Percentiles rank a stretch among this genome's conserved stretches.
Conservation (phyloP, 768 basidiomycete species). For the Collybia sordida region DNA sequence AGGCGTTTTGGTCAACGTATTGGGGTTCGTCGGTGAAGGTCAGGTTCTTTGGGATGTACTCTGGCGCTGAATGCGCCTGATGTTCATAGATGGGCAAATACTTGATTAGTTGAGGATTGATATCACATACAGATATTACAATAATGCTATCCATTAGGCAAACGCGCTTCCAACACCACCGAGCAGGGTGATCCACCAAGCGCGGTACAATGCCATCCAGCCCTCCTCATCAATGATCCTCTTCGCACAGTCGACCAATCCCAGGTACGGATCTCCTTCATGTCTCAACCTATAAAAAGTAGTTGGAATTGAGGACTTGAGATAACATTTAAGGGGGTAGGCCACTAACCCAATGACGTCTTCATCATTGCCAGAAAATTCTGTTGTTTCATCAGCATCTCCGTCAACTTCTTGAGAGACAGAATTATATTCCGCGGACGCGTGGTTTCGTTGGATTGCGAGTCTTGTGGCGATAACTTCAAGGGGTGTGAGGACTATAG, state of each 20-base stretch:
- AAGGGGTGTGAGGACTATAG: slow-evolving; percentile 64
- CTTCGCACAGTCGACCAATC: slow-evolving; percentile 73
- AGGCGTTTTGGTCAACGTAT: too few relatives aligned
- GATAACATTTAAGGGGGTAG: slow-evolving; percentile 4
- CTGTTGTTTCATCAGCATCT: slow-evolving; percentile 55
- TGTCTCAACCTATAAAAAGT: slow-evolving; percentile 55
- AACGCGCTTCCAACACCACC: slow-evolving; percentile 60
- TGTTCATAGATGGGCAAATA: too few relatives aligned
- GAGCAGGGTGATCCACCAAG: slow-evolving; percentile 82
- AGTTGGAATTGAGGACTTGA: slow-evolving; percentile 6
- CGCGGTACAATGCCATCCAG: slow-evolving; percentile 68
- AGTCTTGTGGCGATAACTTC: slow-evolving; percentile 80
- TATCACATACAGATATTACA: not conserved
- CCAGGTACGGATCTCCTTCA: slow-evolving; percentile 78
- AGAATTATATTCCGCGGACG: slow-evolving; percentile 71
- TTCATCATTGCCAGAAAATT: slow-evolving; percentile 71
- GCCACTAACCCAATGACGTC: slow-evolving; percentile 78
- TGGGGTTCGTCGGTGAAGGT: too few relatives aligned
- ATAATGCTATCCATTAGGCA: slow-evolving; percentile 25
- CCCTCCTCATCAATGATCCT: slow-evolving; percentile 82
- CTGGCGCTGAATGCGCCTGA: too few relatives aligned
- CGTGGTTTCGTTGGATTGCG: slow-evolving; percentile 84
- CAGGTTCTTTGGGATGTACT: too few relatives aligned
- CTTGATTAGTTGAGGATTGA: too few relatives aligned
- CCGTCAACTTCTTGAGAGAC: slow-evolving; percentile 73